Evolutionary conservation across 495 filamentous ascomycete genomes (phyloP).

Genomic region (Entonaema liquescens): DNA sequence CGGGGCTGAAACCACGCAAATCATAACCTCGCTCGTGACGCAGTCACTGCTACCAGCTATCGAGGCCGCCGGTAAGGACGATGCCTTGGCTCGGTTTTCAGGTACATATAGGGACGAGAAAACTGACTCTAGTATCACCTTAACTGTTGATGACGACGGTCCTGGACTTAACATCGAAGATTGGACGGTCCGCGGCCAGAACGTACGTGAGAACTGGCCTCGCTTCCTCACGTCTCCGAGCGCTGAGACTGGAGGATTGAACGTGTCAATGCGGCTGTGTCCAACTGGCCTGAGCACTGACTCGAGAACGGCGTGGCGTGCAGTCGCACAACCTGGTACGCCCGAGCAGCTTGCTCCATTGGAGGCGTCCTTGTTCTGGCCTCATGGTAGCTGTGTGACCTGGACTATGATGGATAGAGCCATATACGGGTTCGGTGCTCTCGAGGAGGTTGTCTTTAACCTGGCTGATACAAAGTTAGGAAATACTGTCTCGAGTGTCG

Average conservation of each 20-base stretch:
- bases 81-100: slow-evolving; percentile 48
- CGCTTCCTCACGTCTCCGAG: background rate
- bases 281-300: slow-evolving; percentile 20
- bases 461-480: background rate
- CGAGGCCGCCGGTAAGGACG: slow-evolving; percentile 53
- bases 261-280: slow-evolving; percentile 21
- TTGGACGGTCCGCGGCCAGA: slow-evolving; percentile 19
- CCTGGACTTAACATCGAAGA: slow-evolving; percentile 15
- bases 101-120: slow-evolving; percentile 50
- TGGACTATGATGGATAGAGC: slow-evolving; percentile 29
- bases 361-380: slow-evolving; percentile 53
- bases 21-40: slow-evolving; percentile 37
- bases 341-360: slow-evolving; percentile 36
- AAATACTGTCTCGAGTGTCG: slow-evolving; percentile 11
- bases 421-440: slow-evolving; percentile 14
- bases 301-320: slow-evolving; percentile 23
- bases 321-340: slow-evolving; percentile 10
- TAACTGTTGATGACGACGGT: slow-evolving; percentile 37
- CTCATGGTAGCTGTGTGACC: slow-evolving; percentile 51
- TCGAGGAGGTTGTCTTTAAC: slow-evolving; percentile 31
- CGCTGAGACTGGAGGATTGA: background rate
- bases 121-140: slow-evolving; percentile 52
- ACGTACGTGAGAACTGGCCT: slow-evolving; percentile 16
- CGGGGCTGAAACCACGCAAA: slow-evolving; percentile 43
- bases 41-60: slow-evolving; percentile 45